Conservation (phyloP, 768 basidiomycete species). For the Filobasidium wieringae region DNA sequence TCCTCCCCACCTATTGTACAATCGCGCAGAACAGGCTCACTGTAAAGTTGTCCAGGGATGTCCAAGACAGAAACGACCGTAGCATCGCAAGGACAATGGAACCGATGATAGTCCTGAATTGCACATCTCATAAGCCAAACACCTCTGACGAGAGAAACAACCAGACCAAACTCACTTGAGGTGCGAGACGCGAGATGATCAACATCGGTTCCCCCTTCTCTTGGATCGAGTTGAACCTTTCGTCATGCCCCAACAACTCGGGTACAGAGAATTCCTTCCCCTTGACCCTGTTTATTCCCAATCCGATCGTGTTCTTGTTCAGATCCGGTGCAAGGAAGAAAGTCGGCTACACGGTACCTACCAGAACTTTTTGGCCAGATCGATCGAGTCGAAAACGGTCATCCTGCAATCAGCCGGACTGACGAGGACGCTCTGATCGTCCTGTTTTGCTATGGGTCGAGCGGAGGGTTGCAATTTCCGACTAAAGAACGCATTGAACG, state of each 20-base stretch:
- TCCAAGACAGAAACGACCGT: constrained; percentile 40
- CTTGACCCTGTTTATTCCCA: constrained; percentile 48
- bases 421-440: constrained; percentile 48
- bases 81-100: constrained; percentile 59
- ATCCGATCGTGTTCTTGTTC: no score
- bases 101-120: constrained; percentile 74
- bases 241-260: constrained; percentile 46
- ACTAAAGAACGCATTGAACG: constrained; percentile 70
- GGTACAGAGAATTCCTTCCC: constrained; percentile 60
- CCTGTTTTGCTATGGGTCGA: constrained; percentile 51
- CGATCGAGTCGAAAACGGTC: constrained; percentile 53
- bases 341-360: constrained; percentile 26
- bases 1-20: constrained; percentile 54
- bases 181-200: constrained; percentile 65
- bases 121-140: constrained; percentile 14
- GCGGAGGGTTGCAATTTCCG: constrained; percentile 51
- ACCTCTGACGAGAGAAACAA: not conserved
- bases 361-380: constrained; percentile 60
- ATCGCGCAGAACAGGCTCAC: constrained; percentile 39
- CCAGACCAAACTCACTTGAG: constrained; percentile 31
- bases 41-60: constrained; percentile 33
- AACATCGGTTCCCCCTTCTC: constrained; percentile 38
- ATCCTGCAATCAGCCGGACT: constrained; percentile 64
- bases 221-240: constrained; percentile 41
- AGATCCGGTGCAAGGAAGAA: constrained; percentile 2